phyloP scores from a whole-genome alignment of 2,329 filamentous ascomycete genomes.

The Colletotrichum orbiculare region DNA sequence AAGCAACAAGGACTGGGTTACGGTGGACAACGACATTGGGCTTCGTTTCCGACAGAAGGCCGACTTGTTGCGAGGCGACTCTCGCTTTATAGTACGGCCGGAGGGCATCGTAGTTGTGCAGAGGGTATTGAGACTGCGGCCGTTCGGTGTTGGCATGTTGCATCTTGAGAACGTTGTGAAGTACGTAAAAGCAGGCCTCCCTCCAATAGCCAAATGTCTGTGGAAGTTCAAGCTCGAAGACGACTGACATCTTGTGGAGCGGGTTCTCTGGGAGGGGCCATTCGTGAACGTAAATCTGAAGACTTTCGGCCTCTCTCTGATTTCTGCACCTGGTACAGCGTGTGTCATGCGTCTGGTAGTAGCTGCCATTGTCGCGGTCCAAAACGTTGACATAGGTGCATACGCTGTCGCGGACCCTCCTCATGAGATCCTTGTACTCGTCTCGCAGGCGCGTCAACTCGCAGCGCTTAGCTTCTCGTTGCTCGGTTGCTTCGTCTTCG shows the following conservation, averaged over 20 bases:
- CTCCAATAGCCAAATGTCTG: constrained; percentile 58
- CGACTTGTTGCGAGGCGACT: constrained; percentile 33
- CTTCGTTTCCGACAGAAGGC: constrained; percentile 50
- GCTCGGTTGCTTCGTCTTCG: constrained; percentile 43
- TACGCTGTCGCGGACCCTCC: not conserved
- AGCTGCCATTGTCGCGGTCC: not conserved
- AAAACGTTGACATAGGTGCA: constrained; percentile 11
- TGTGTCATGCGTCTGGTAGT: constrained; percentile 14
- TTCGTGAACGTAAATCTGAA: constrained; percentile 63
- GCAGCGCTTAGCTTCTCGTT: constrained; percentile 43
- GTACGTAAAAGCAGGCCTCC: constrained; percentile 56
- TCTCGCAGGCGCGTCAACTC: constrained; percentile 46
- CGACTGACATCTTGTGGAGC: constrained; percentile 51
- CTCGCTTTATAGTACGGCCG: not conserved
- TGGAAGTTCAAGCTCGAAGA: constrained; percentile 65
- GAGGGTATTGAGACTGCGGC: not conserved
- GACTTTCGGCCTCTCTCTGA: constrained; percentile 42
- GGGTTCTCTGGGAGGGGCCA: constrained; percentile 61
- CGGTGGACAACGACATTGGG: constrained; percentile 50
- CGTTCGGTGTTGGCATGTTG: not conserved
- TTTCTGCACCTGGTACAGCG: constrained; percentile 52
- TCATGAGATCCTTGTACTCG: constrained; percentile 45
- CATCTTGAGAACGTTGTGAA: constrained; percentile 50
- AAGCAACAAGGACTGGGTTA: constrained; percentile 38
- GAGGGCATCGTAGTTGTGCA: not conserved